phyloP scores from a whole-genome alignment of 164 flowering plant species.

The Magnolia kwangsiensis region DNA sequence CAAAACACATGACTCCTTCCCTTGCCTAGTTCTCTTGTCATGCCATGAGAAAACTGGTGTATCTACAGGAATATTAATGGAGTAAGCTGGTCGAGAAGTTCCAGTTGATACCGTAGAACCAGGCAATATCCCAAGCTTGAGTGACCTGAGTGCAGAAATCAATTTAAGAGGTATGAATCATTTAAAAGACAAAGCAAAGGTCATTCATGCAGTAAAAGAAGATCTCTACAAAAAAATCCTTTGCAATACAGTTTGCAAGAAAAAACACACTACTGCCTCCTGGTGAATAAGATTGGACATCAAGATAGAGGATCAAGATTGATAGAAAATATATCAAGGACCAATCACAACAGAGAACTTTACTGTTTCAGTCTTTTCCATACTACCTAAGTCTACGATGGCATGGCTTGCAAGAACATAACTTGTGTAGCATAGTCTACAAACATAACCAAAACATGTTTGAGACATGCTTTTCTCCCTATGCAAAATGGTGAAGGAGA shows the following conservation, averaged over 20 bases:
- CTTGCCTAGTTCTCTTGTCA: conserved; percentile 73
- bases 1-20: conserved; percentile 65
- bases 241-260: not conserved
- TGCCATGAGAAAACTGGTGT: conserved; percentile 67
- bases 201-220: not conserved
- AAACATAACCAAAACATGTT: too few species aligned
- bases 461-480: too few species aligned
- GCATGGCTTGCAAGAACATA: too few species aligned
- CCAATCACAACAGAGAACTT: not conserved
- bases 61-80: conserved; percentile 57
- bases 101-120: conserved; percentile 36
- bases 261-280: too few species aligned
- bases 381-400: too few species aligned
- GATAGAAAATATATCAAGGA: not conserved
- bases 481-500: too few species aligned
- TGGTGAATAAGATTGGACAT: not conserved
- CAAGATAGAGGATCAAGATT: not conserved
- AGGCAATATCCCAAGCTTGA: conserved; percentile 79
- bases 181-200: not conserved
- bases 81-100: conserved; percentile 47
- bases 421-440: too few species aligned
- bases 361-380: too few species aligned
- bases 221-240: not conserved
- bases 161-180: not conserved
- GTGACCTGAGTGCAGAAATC: conserved; percentile 49